Evolutionary conservation across 257 asterid species (phyloP), one percentile per base, ranked within the genome.

Genomic region (Gentiana macrophylla): DNA sequence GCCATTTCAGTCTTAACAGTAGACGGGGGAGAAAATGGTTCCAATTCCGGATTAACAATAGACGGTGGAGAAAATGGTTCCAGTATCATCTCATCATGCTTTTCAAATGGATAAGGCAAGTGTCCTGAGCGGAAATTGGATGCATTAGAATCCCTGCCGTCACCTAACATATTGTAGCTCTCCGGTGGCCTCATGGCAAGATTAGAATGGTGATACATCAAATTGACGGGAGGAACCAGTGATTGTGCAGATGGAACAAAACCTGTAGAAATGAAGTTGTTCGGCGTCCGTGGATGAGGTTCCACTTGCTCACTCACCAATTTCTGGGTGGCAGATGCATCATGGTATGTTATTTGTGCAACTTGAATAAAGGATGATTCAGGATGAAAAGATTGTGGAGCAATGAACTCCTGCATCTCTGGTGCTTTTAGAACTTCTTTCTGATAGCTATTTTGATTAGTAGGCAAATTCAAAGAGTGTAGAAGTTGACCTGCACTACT

Each of bases 231-330:
- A 24, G 82, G 71, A 60, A 57, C 68, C 59, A 59, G 67, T 24
- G 55, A 49, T 47, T 62, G 70, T 70, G 53, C 45, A 53, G 71
- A 49, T 63, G 70, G 52, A 41, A 57, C 53, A 62, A 61, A 60
- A n/a, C 58, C 62, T 38, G 60, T 44, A 12, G 84, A 45, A 49
- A 58, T 60, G 71, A 58, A 51, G 77, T 74, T 55, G 59, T 48
- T 47, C 2, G 59, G 68, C 37, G 80, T 53, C 63, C 62, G 65
- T 41, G 57, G 69, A 55, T 57, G 72, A 56, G 82, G 56, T 44
- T 57, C 70, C 55, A 52, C 62, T 62, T 61, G 65, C 49, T 75
- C 91, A 55, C 71, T 65, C 60, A 56, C 75, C 65, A 77, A 50
- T 55, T 71, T 76, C 74, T 57, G 75, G 52, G 72, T 54, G 2